Evolutionary conservation across 257 asterid genomes (phyloP), one percentile per base, ranked within the genome.

Genomic region (Misopates orontium): DNA sequence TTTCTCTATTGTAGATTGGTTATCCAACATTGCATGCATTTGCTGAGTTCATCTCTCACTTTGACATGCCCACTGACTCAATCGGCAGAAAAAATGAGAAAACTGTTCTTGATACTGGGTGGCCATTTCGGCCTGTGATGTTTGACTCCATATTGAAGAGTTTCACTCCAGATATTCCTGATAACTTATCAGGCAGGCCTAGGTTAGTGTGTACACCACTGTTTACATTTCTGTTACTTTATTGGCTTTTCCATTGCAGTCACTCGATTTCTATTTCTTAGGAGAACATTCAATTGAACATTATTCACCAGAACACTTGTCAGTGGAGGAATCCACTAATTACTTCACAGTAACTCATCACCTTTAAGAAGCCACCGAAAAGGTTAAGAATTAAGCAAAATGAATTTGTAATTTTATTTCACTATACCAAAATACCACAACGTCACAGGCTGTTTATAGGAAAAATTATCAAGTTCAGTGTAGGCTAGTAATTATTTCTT

Each of bases 11-110:
- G 77, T 81, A 89, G 96, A 76, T 68, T 73, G 90, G 82, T 57
- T 84, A 80, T 77, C 95, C 95, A 54, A 81, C 96, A 45, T 79
- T 89, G 69, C 83, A 67, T 75, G 90, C 96, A 73, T 89, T 89
- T 83, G 85, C 79, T 76, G 90, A 89, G 66, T 86, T 89, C 75
- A 81, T 89, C 80, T 77, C 87, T 73, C 77, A 86, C 65, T 86
- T 86, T 68, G 85, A 87, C 72, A 50, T 76, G 70, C 77, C 72
- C 63, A 25, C 64, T 56, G 82, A 84, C 75, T 66, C 85, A 70
- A 82, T 67, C 69, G 56, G 75, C 73, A 74, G 77, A 80, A 75
- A 71, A 73, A 81, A 68, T 73, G 88, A 75, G 66, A 74, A 66
- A 62, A 48, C 25, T 65, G 53, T 66, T 60, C 60, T 81, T 65